Evolutionary conservation across 805 yeast species (phyloP), one percentile per base, ranked within the genome.

Genomic region (Pichia pseudocactophila): DNA sequence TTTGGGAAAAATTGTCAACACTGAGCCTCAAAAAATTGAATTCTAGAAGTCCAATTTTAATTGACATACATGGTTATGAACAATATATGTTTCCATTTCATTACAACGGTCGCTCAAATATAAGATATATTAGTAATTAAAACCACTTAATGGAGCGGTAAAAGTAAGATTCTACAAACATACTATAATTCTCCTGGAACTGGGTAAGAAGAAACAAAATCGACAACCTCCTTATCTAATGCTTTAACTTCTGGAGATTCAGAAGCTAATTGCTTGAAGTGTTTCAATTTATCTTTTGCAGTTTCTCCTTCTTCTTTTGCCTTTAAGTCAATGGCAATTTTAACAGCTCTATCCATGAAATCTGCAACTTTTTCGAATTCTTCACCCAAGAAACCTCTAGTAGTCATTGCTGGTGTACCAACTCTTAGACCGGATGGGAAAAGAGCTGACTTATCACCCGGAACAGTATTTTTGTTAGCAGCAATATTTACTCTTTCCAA

Each of bases 401-500:
- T 87, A 43, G 97, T 82, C 97, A 90, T 90, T 37, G 97, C 97
- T 45, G 98, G 98, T 15, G 97, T 85, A 56, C 98, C 98, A 48
- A 90, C 82, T 71, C 98, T 83, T 51, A 90, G 71, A 55, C 98
- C 98, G 48, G 94, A 86, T 58, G 98, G 98, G 62, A 85, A 87
- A 47, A 90, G 73, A 28, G 98, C 98, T 36, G 96, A 85, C 65
- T 79, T 82, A 67, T 90, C 98, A 56, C 96, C 95, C 47, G 97
- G 97, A 52, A 90, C 84, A 39, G 97, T 82, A 74, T 90, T 90
- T 68, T 90, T 90, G 73, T 90, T 90, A 51, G 89, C 83, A 38
- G 97, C 97, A 63, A 90, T 87, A 72, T 89, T 89, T 57, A 83
- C 78, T 56, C 78, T 79, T 68, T 90, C 97, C 55, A 87, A 78